Percentiles rank a stretch among this genome's conserved stretches.
These are phyloP conservation scores for Chlorella sp. DNA, from an alignment of 139 green algal genomes.

Conservation along the genomic window DNA sequence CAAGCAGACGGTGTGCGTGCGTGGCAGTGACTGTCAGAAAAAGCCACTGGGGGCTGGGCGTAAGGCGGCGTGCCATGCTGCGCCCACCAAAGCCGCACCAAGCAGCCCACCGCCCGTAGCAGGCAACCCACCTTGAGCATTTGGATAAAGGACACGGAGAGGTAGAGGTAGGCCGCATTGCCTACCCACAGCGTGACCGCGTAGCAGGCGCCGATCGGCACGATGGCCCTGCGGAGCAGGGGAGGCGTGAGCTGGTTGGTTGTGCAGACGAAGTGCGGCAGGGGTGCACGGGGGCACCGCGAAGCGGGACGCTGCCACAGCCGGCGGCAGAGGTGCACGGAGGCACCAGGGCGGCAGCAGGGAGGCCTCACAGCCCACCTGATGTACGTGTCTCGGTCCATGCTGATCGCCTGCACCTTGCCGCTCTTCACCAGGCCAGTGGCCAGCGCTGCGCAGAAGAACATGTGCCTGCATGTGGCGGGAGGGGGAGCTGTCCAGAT, in stretches of 20 bases:
- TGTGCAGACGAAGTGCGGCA: no score
- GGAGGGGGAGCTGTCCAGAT: no score
- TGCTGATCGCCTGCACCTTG: conserved; percentile 77
- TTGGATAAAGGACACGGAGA: conserved; percentile 98
- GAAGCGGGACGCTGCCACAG: no score
- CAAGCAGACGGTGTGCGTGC: no score
- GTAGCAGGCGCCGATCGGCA: conserved; percentile 94
- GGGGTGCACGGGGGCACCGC: no score
- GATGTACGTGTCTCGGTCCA: conserved; percentile 74
- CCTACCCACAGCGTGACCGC: conserved; percentile 92
- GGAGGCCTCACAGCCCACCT: conserved; percentile 43
- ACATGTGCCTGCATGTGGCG: conserved; percentile 81
- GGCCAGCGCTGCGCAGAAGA: conserved; percentile 83
- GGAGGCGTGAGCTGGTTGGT: no score
- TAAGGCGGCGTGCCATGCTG: conserved; percentile 27
- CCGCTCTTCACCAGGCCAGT: conserved; percentile 66
- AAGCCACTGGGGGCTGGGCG: no score
- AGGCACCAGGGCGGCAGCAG: no score
- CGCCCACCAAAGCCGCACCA: background rate
- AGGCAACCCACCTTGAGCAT: conserved; percentile 91
- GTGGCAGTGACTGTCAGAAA: background rate
- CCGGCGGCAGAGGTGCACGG: no score
- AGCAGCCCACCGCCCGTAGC: no score
- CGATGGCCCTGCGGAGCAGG: conserved; percentile 62
- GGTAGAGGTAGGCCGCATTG: conserved; percentile 97